These are phyloP conservation scores for Diospyros kaki DNA, from an alignment of 148 eudicot species.

Conservation along the genomic window DNA sequence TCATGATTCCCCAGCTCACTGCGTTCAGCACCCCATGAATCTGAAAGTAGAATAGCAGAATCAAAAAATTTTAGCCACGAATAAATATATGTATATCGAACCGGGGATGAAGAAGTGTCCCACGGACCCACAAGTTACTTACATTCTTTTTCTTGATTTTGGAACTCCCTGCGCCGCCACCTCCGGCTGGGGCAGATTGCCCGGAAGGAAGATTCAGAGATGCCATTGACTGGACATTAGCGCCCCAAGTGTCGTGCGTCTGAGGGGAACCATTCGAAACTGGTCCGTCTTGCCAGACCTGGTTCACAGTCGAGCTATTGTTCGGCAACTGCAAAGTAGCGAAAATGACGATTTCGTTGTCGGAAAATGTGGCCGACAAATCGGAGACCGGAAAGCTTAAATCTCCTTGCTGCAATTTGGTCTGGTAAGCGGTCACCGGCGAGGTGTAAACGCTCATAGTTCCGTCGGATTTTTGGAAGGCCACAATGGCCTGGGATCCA, in stretches of 20 bases:
- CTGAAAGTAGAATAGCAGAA: constrained; percentile 16
- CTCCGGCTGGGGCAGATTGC: constrained; percentile 16
- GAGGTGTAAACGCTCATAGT: constrained; percentile 52
- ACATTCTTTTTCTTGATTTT: constrained; percentile 39
- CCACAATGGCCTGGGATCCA: constrained; percentile 67
- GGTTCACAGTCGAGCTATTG: constrained; percentile 42
- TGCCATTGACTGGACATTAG: constrained; percentile 47
- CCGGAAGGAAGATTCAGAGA: constrained; percentile 59
- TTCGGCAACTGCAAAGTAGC: constrained; percentile 46
- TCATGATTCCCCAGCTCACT: constrained; percentile 49
- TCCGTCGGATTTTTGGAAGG: constrained; percentile 41
- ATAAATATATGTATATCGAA: too few relatives aligned
- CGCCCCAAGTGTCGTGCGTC: constrained; percentile 36
- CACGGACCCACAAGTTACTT: constrained; percentile 8
- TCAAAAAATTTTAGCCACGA: too few relatives aligned
- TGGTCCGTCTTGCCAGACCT: constrained; percentile 83
- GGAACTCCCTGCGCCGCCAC: constrained; percentile 13
- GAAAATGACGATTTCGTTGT: constrained; percentile 46
- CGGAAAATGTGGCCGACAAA: constrained; percentile 32
- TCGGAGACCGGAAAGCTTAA: constrained; percentile 49
- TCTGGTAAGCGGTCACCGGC: constrained; percentile 37
- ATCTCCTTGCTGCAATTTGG: constrained; percentile 38
- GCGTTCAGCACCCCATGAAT: constrained; percentile 48
- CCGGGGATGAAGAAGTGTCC: too few relatives aligned
- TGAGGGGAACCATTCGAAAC: constrained; percentile 32